A percentile compares a stretch with the other conserved stretches of the same genome.
phyloP scores from a whole-genome alignment of 2,329 filamentous ascomycete genomes.

The Alternaria angustiovoidea region DNA sequence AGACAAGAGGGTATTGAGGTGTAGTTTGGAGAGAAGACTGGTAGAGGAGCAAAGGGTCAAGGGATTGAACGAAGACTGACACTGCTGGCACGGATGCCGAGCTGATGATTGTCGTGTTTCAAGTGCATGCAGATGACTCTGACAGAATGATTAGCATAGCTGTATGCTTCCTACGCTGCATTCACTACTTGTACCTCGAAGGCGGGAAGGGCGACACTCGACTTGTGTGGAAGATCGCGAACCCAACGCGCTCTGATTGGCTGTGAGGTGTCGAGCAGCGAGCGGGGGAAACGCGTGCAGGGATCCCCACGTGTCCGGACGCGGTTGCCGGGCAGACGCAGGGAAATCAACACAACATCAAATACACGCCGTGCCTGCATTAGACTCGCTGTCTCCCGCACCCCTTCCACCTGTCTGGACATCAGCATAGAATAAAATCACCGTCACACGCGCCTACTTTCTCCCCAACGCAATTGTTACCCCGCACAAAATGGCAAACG shows the following conservation, averaged over 20 bases:
- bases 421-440: background rate
- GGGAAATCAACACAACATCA: constrained; percentile 31
- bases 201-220: too few relatives aligned
- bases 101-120: background rate
- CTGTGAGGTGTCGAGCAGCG: constrained; percentile 3
- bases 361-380: constrained; percentile 3
- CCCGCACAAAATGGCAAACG: constrained; percentile 44
- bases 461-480: background rate
- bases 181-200: background rate
- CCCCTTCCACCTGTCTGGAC: background rate
- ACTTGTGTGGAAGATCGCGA: constrained; percentile 15
- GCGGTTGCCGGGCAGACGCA: constrained; percentile 29
- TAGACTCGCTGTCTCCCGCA: background rate
- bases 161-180: background rate
- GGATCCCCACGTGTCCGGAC: constrained; percentile 18
- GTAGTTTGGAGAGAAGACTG: constrained; percentile 55
- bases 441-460: too few relatives aligned
- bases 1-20: constrained; percentile 54
- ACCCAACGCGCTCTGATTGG: constrained; percentile 28
- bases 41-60: constrained; percentile 27
- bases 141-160: background rate
- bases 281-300: constrained; percentile 16
- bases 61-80: constrained; percentile 24
- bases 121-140: background rate
- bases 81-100: background rate